A percentile compares a stretch with the other conserved stretches of the same genome.
Evolutionary conservation across 805 yeast species (phyloP).

Genomic region (Candida vartiovaarae): DNA sequence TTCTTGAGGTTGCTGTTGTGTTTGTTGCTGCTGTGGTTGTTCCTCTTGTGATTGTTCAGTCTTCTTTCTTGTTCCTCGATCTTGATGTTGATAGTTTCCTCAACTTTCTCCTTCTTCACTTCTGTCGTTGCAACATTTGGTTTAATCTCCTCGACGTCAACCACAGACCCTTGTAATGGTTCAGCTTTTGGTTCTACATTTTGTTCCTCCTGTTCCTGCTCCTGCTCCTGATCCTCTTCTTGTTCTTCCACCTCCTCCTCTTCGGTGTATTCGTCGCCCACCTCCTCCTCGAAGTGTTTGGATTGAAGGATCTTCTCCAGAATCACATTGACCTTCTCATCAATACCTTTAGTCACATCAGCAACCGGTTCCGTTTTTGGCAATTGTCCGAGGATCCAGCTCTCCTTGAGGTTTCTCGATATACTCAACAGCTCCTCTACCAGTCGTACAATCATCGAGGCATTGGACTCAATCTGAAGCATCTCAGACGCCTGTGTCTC

Average conservation of each 20-base stretch:
- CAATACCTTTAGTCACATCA: conserved; percentile 3
- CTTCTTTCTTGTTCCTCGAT: neutral
- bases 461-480: conserved; percentile 47
- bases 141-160: neutral
- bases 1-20: no score
- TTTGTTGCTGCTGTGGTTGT: no score
- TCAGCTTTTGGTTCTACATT: neutral
- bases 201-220: conserved; percentile 5
- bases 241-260: conserved; percentile 1
- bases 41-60: neutral
- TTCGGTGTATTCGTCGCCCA: conserved; percentile 1
- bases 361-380: conserved; percentile 25
- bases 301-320: conserved; percentile 6
- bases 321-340: conserved; percentile 8
- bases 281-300: conserved; percentile 8
- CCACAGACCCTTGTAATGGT: no score
- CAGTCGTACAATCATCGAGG: conserved; percentile 42
- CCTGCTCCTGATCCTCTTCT: conserved; percentile 5
- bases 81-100: neutral
- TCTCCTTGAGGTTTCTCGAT: conserved; percentile 43
- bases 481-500: conserved; percentile 43
- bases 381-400: conserved; percentile 51
- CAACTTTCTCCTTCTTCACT: neutral
- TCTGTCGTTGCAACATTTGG: neutral
- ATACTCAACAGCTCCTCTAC: conserved; percentile 46